Conservation (phyloP, 306 rosid genomes). For the Trichosanthes cucumerina region DNA sequence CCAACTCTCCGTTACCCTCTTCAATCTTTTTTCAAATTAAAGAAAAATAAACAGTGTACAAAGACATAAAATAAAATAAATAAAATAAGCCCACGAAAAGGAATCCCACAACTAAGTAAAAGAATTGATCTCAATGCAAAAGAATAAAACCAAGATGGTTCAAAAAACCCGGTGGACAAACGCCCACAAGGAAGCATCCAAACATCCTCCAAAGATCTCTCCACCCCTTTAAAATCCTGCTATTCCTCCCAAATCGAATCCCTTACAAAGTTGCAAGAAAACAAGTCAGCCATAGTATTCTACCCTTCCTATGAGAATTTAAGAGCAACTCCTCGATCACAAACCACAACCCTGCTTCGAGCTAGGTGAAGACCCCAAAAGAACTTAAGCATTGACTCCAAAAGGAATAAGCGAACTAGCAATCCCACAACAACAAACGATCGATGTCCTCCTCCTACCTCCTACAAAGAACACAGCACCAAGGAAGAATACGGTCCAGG, state of each 20-base stretch:
- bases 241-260: background rate
- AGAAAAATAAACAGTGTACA: background rate
- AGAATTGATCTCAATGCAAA: background rate
- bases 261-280: background rate
- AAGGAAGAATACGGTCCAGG: too few species aligned
- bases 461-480: too few species aligned
- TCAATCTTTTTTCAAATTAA: background rate
- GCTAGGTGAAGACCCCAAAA: background rate
- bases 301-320: background rate
- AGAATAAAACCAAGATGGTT: background rate
- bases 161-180: background rate
- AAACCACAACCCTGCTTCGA: background rate
- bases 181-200: background rate
- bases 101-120: background rate
- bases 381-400: background rate
- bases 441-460: background rate
- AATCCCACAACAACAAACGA: background rate
- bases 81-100: background rate
- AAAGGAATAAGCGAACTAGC: background rate
- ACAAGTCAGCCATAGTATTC: background rate
- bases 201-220: background rate
- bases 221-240: background rate
- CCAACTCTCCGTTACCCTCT: background rate
- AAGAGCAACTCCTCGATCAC: background rate
- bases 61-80: background rate